phyloP scores from a whole-genome alignment of 1,139 yeast species.

The Protomyces macrosporus region DNA sequence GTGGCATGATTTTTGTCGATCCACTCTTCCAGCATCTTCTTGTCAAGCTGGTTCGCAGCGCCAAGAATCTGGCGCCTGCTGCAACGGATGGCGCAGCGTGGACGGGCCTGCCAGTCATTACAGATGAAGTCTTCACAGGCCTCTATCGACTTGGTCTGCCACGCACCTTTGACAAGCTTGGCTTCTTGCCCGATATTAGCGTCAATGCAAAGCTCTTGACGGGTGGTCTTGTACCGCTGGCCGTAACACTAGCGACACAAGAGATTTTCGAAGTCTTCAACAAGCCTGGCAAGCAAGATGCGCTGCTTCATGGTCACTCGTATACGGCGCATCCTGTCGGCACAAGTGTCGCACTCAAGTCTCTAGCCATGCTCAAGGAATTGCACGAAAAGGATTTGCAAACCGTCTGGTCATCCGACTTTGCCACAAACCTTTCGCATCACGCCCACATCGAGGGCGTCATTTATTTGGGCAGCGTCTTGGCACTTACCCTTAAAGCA shows the following conservation, averaged over 20 bases:
- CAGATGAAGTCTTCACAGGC: constrained; percentile 38
- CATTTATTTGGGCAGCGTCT: constrained; percentile 35
- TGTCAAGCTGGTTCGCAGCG: constrained; percentile 33
- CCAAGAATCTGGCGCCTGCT: constrained; percentile 3
- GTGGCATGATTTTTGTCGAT: constrained; percentile 37
- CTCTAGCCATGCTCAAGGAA: constrained; percentile 30
- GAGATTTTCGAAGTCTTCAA: constrained; percentile 34
- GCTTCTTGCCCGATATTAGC: constrained; percentile 34
- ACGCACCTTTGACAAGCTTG: constrained; percentile 31
- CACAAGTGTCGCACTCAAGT: constrained; percentile 35
- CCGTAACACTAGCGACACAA: constrained; percentile 35
- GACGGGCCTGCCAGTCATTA: constrained; percentile 36
- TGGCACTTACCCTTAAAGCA: constrained; percentile 34
- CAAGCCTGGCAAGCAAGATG: constrained; percentile 34
- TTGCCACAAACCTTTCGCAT: constrained; percentile 31
- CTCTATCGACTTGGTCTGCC: constrained; percentile 35
- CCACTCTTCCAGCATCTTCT: constrained; percentile 36
- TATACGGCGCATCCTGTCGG: constrained; percentile 38
- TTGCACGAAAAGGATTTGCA: constrained; percentile 33
- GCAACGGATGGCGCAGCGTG: constrained; percentile 28
- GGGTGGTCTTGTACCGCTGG: constrained; percentile 36
- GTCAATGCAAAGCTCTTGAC: constrained; percentile 37
- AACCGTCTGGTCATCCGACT: constrained; percentile 34
- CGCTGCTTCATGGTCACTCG: constrained; percentile 37
- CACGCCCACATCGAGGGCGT: constrained; percentile 32